A percentile compares a stretch with the other conserved stretches of the same genome.
Evolutionary conservation across 768 basidiomycete genomes (phyloP).

Genomic region (Tylopilus sp.): DNA sequence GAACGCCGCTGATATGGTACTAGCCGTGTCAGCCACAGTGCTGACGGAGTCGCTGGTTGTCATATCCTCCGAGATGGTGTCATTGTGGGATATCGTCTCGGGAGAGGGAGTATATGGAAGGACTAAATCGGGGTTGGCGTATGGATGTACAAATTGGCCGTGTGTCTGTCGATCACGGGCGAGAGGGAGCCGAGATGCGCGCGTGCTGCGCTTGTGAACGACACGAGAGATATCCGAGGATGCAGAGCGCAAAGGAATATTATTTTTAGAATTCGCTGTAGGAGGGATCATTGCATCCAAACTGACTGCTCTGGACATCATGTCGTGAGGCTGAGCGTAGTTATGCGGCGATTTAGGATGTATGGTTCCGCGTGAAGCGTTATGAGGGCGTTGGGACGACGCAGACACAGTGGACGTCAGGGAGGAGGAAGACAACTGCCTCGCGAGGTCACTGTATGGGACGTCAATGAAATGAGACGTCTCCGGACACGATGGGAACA

Average conservation of each 20-base stretch:
- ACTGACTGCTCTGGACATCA: constrained; percentile 8
- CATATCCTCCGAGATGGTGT: constrained; percentile 32
- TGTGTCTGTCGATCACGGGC: constrained; percentile 34
- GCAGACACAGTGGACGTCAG: constrained; percentile 32
- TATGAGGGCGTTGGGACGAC: constrained; percentile 32
- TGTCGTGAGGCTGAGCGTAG: constrained; percentile 5
- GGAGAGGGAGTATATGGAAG: constrained; percentile 33
- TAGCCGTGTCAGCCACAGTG: constrained; percentile 48
- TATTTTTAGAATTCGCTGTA: constrained; percentile 1
- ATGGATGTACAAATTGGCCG: constrained; percentile 57
- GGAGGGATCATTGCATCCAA: constrained; percentile 7
- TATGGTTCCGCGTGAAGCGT: constrained; percentile 33
- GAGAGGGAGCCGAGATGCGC: constrained; percentile 24
- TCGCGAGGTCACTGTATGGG: constrained; percentile 49
- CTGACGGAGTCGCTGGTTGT: constrained; percentile 48
- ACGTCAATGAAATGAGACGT: constrained; percentile 3
- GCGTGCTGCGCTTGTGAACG: constrained; percentile 8
- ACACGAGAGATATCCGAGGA: constrained; percentile 11
- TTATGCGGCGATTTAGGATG: constrained; percentile 7
- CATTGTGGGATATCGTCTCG: constrained; percentile 26
- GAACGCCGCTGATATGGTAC: constrained; percentile 33
- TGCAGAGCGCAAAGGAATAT: constrained; percentile 2
- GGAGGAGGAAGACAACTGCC: constrained; percentile 59
- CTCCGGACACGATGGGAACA: constrained; percentile 26
- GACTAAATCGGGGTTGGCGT: constrained; percentile 75